A percentile compares a stretch with the other conserved stretches of the same genome.
These are phyloP conservation scores for Yamadazyma scolyti DNA, from an alignment of 805 yeast species.

Conservation along the genomic window DNA sequence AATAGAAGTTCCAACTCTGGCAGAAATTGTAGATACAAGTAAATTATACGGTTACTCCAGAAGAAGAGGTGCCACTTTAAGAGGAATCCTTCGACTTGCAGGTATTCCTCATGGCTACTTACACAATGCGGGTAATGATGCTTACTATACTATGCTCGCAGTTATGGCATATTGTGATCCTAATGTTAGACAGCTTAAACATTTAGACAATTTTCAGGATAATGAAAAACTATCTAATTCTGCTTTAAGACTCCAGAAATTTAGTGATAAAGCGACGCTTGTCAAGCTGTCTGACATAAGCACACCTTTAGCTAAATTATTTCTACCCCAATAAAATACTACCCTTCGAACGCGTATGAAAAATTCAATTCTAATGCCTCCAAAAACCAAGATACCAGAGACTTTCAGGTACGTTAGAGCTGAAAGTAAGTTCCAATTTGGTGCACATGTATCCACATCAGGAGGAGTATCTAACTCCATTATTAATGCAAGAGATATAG, in stretches of 20 bases:
- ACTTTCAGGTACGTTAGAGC: slow-evolving; percentile 16
- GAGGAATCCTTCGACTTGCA: slow-evolving; percentile 42
- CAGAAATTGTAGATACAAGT: slow-evolving; percentile 45
- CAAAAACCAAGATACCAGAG: slow-evolving; percentile 1
- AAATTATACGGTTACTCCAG: slow-evolving; percentile 40
- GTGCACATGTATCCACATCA: slow-evolving; percentile 83
- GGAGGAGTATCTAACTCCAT: slow-evolving; percentile 81
- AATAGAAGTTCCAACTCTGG: slow-evolving; percentile 38
- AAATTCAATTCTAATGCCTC: no score
- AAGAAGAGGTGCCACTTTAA: slow-evolving; percentile 39
- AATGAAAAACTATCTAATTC: slow-evolving; percentile 4
- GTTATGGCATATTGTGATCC: slow-evolving; percentile 53
- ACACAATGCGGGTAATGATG: slow-evolving; percentile 74
- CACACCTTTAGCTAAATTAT: no score
- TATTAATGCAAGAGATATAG: slow-evolving; percentile 44
- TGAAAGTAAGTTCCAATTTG: slow-evolving; percentile 48
- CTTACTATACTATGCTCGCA: slow-evolving; percentile 56
- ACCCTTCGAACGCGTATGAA: no score
- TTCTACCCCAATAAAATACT: no score
- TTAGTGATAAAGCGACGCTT: slow-evolving; percentile 6
- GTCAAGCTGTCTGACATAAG: no score
- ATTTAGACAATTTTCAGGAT: slow-evolving; percentile 15
- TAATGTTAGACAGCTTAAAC: slow-evolving; percentile 17
- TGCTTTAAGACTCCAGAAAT: slow-evolving; percentile 4
- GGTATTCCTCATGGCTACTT: slow-evolving; percentile 55